Conservation (phyloP, 2,329 filamentous ascomycete genomes). For the Colletotrichum siamense region DNA sequence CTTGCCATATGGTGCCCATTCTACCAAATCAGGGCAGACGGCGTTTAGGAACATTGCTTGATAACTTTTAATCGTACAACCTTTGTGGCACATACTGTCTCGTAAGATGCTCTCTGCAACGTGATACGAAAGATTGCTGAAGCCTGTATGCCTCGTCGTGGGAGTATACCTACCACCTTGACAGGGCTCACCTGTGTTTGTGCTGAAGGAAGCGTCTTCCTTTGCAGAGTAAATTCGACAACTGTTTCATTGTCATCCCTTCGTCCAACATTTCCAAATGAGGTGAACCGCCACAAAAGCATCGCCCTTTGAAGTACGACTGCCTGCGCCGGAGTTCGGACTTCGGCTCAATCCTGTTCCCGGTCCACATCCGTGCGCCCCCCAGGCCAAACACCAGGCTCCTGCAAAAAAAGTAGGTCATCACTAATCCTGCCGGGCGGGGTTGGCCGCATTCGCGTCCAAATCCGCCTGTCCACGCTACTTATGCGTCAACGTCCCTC, state of each 20-base stretch:
- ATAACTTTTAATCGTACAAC: conserved; percentile 14
- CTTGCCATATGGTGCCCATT: neutral
- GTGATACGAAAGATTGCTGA: neutral
- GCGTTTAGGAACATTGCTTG: conserved; percentile 9
- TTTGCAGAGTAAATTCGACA: neutral
- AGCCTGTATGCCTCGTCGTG: neutral
- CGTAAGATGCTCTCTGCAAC: neutral
- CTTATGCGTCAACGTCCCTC: conserved; percentile 3
- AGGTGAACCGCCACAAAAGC: neutral
- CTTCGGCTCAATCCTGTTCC: neutral
- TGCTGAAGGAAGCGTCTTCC: neutral
- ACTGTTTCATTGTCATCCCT: neutral
- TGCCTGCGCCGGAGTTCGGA: neutral
- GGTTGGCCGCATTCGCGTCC: neutral
- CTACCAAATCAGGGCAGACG: neutral
- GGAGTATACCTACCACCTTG: accelerated
- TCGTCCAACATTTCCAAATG: neutral
- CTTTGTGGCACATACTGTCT: neutral
- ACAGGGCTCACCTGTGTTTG: neutral
- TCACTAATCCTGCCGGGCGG: neutral
- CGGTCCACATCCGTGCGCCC: neutral
- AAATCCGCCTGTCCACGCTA: neutral
- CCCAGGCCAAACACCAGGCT: neutral
- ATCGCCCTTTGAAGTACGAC: neutral
- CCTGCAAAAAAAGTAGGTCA: neutral